phyloP scores from a whole-genome alignment of 495 filamentous ascomycete species.

The Cudoniella acicularis region DNA sequence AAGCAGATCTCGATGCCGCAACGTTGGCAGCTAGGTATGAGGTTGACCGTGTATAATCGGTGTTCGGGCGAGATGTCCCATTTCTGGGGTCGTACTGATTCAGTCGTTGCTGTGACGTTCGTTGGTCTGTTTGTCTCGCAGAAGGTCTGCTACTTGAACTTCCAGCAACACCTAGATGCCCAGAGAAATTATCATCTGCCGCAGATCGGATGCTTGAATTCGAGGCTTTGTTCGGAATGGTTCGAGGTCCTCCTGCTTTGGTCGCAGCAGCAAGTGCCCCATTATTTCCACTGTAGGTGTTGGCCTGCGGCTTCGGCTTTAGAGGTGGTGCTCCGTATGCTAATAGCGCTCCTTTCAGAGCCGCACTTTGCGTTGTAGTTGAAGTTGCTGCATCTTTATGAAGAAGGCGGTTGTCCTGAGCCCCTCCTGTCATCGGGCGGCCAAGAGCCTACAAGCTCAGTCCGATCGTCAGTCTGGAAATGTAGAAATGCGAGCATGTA shows the following conservation, averaged over 20 bases:
- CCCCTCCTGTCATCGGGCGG: conserved; percentile 10
- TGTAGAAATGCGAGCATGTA: conserved; percentile 5
- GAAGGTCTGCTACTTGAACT: background rate
- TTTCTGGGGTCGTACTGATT: conserved; percentile 12
- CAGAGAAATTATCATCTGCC: background rate
- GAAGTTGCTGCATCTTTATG: conserved; percentile 1
- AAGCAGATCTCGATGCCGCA: conserved; percentile 48
- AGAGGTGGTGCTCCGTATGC: conserved; percentile 24
- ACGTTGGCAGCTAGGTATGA: conserved; percentile 54
- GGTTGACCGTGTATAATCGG: conserved; percentile 35
- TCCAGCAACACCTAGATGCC: background rate
- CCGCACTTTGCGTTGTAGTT: conserved; percentile 1
- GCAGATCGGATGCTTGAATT: background rate
- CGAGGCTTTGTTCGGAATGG: background rate
- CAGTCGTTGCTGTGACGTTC: conserved; percentile 3
- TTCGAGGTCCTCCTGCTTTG: conserved; percentile 6
- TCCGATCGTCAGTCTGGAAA: conserved; percentile 6
- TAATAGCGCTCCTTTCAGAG: conserved; percentile 21
- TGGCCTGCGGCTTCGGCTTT: conserved; percentile 22
- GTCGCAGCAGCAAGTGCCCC: conserved; percentile 22
- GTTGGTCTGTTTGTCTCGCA: background rate
- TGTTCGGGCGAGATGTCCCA: conserved; percentile 9
- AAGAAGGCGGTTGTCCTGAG: background rate
- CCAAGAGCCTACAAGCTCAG: conserved; percentile 10
- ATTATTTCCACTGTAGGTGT: conserved; percentile 16